Percentiles rank a stretch among this genome's conserved stretches.
Evolutionary conservation across 352 stramenopile genomes (phyloP).

Genomic region (Phytophthora quininea): DNA sequence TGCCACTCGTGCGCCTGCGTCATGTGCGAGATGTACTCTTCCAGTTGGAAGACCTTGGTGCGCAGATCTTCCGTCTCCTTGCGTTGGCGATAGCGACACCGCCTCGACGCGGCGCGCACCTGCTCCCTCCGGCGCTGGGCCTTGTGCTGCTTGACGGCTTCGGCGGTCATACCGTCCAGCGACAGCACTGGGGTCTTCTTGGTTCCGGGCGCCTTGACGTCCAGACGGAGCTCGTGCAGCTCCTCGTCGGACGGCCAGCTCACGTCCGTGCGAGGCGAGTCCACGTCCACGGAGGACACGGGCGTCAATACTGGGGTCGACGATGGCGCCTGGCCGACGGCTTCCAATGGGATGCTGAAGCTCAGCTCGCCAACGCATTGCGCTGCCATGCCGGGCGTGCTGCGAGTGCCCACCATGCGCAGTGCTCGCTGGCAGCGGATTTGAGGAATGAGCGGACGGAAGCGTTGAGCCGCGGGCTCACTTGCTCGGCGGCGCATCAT

Average conservation of each 20-base stretch:
- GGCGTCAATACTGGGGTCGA: too few species aligned
- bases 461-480: background rate
- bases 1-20: conserved; percentile 66
- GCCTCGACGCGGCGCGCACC: conserved; percentile 60
- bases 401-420: conserved; percentile 6
- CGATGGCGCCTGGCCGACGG: conserved; percentile 1
- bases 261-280: conserved; percentile 42
- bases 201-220: conserved; percentile 15
- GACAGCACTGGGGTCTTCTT: conserved; percentile 13
- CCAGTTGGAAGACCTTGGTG: conserved; percentile 71
- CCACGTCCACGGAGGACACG: conserved; percentile 20
- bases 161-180: conserved; percentile 43
- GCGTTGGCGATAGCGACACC: conserved; percentile 65
- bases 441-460: conserved; percentile 25
- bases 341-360: conserved; percentile 37
- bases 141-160: conserved; percentile 65
- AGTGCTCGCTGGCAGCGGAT: conserved; percentile 2
- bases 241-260: conserved; percentile 56
- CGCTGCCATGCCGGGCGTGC: background rate
- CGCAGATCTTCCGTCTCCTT: conserved; percentile 74
- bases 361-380: conserved; percentile 6
- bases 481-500: background rate
- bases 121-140: conserved; percentile 66
- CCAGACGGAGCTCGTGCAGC: conserved; percentile 24
- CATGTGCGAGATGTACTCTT: conserved; percentile 69